phyloP scores from a whole-genome alignment of 73 alveolate genomes.

The Blepharisma japonicum region DNA sequence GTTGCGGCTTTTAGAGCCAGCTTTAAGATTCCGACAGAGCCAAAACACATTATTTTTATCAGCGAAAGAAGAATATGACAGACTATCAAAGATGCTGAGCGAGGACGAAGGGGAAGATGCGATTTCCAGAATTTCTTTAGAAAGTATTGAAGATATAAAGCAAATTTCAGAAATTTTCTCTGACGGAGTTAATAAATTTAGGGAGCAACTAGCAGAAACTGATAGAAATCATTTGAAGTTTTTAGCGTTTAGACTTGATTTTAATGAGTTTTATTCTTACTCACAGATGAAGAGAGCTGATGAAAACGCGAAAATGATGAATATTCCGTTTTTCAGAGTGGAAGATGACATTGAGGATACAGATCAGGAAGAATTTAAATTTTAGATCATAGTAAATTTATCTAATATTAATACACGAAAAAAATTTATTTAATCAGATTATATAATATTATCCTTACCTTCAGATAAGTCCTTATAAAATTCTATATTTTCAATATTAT shows the following conservation, averaged over 20 bases:
- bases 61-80: conserved; percentile 67
- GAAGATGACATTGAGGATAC: no score
- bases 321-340: no score
- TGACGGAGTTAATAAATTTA: conserved; percentile 34
- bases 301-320: no score
- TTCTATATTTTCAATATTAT: no score
- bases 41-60: conserved; percentile 64
- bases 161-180: conserved; percentile 33
- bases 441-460: no score
- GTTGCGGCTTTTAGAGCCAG: conserved; percentile 68
- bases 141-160: conserved; percentile 20
- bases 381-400: no score
- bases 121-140: neutral
- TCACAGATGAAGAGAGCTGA: no score
- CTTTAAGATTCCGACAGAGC: conserved; percentile 71
- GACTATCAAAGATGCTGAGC: conserved; percentile 13
- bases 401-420: no score
- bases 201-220: conserved; percentile 16
- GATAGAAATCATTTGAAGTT: conserved; percentile 52
- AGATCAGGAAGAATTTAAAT: no score
- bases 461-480: no score
- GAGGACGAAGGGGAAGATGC: conserved; percentile 19
- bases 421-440: no score
- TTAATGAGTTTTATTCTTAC: conserved; percentile 73
- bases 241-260: conserved; percentile 79